Percentiles rank a stretch among this genome's conserved stretches.
phyloP scores from a whole-genome alignment of 1,284 basidiomycete genomes.

The Omphalotus olearius region DNA sequence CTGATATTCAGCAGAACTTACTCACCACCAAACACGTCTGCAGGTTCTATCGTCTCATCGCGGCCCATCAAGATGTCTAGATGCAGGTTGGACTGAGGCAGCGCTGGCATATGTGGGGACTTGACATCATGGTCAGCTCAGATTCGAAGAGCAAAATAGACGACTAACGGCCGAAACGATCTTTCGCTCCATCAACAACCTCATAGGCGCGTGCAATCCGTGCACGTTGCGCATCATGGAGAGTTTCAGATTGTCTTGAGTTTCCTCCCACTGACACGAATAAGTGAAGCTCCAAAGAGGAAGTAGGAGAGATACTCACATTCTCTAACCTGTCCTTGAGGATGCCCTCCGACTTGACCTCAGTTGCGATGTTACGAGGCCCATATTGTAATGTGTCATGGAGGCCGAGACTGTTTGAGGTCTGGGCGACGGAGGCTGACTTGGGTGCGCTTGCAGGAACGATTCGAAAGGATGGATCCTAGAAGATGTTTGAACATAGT shows the following conservation, averaged over 20 bases:
- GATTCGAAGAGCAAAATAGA: background rate
- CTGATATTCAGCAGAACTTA: background rate
- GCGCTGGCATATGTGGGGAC: constrained; percentile 61
- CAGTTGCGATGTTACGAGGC: constrained; percentile 67
- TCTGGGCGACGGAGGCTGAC: constrained; percentile 64
- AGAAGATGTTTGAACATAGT: background rate
- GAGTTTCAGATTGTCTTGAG: constrained; percentile 85
- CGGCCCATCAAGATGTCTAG: constrained; percentile 90
- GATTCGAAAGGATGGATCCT: constrained; percentile 67
- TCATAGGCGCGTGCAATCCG: constrained; percentile 86
- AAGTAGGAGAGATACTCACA: constrained; percentile 35
- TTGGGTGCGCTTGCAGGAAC: constrained; percentile 55
- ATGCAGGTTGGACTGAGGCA: constrained; percentile 73
- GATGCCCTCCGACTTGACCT: constrained; percentile 52
- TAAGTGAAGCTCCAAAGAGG: constrained; percentile 3
- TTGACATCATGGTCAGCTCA: constrained; percentile 23
- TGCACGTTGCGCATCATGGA: constrained; percentile 83
- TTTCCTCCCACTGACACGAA: constrained; percentile 81
- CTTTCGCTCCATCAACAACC: constrained; percentile 92
- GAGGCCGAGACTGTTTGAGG: constrained; percentile 66
- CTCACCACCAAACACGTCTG: constrained; percentile 72
- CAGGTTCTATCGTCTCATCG: constrained; percentile 75
- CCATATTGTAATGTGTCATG: constrained; percentile 81
- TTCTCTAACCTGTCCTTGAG: constrained; percentile 66
- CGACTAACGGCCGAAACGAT: constrained; percentile 72